Conservation (phyloP, 805 yeast species). For the Komagataella kurtzmanii region DNA sequence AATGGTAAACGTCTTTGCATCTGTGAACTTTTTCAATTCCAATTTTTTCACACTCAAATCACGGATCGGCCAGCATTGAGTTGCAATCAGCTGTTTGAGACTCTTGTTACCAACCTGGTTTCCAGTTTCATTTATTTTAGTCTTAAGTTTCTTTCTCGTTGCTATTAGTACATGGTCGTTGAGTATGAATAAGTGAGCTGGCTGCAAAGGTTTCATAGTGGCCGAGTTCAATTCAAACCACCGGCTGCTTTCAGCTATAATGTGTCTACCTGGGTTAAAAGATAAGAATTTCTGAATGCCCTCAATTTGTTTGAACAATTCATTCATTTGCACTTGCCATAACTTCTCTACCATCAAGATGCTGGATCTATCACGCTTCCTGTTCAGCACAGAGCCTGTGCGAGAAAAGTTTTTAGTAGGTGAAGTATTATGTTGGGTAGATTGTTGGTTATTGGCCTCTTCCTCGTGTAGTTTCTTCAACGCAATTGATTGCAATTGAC, state of each 20-base stretch:
- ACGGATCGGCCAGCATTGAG: slow-evolving; percentile 66
- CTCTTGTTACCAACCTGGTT: background rate
- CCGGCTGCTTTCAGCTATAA: slow-evolving; percentile 63
- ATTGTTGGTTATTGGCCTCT: slow-evolving; percentile 10
- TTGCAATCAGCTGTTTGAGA: slow-evolving; percentile 37
- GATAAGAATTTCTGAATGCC: slow-evolving; percentile 80
- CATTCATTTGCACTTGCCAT: slow-evolving; percentile 66
- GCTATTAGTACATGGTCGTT: slow-evolving; percentile 74
- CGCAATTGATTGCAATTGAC: slow-evolving; percentile 46
- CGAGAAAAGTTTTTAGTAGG: slow-evolving; percentile 8
- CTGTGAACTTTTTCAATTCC: slow-evolving; percentile 1
- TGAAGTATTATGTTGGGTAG: slow-evolving; percentile 1
- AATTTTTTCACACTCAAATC: slow-evolving; percentile 38
- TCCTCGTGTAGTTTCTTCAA: slow-evolving; percentile 39
- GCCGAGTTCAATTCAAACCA: slow-evolving; percentile 85
- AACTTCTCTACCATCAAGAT: slow-evolving; percentile 61
- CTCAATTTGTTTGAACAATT: slow-evolving; percentile 70
- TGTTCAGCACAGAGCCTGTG: background rate
- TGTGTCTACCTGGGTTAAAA: slow-evolving; percentile 67
- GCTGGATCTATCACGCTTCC: slow-evolving; percentile 44
- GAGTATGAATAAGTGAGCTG: slow-evolving; percentile 62
- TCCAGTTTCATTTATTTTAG: slow-evolving; percentile 8
- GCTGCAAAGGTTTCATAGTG: slow-evolving; percentile 67
- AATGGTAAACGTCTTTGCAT: slow-evolving; percentile 10
- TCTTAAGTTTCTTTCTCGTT: slow-evolving; percentile 30